Evolutionary conservation across 202 grass and related monocot species (phyloP).

Genomic region (Miscanthus sacchariflorus): DNA sequence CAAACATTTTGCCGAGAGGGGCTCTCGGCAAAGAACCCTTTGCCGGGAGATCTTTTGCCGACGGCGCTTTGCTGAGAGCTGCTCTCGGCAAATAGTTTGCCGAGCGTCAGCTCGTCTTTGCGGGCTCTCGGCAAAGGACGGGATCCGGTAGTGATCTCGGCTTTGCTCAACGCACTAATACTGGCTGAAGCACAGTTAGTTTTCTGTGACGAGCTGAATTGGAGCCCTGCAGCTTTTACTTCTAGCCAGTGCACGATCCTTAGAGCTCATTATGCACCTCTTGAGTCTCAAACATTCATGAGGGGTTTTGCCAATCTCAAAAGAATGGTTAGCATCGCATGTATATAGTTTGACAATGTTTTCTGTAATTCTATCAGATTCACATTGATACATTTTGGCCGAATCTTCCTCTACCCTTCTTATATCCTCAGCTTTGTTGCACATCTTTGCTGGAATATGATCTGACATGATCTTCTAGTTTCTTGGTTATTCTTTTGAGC

Average conservation of each 20-base stretch:
- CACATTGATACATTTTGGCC: constrained; percentile 39
- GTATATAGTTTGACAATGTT: constrained; percentile 47
- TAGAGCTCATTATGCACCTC: constrained; percentile 51
- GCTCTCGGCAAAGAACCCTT: no score
- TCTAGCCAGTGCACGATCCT: constrained; percentile 63
- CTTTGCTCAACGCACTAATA: no score
- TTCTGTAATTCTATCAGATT: constrained; percentile 42
- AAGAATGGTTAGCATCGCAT: constrained; percentile 42
- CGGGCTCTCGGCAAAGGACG: no score
- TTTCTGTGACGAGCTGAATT: no score
- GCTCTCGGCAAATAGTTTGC: no score
- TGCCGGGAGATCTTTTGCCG: no score
- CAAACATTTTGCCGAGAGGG: no score
- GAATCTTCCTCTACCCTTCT: constrained; percentile 39
- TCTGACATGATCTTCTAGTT: constrained; percentile 44
- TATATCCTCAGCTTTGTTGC: constrained; percentile 12
- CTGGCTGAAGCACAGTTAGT: no score
- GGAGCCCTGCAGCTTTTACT: constrained; percentile 79
- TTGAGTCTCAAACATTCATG: constrained; percentile 49
- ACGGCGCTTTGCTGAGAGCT: no score
- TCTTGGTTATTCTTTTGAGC: constrained; percentile 40
- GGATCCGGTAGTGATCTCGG: no score
- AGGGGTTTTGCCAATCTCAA: constrained; percentile 35
- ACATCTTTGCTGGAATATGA: constrained; percentile 26
- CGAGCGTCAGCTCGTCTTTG: no score